Evolutionary conservation across 495 filamentous ascomycete genomes (phyloP).

Genomic region (Peziza echinospora): DNA sequence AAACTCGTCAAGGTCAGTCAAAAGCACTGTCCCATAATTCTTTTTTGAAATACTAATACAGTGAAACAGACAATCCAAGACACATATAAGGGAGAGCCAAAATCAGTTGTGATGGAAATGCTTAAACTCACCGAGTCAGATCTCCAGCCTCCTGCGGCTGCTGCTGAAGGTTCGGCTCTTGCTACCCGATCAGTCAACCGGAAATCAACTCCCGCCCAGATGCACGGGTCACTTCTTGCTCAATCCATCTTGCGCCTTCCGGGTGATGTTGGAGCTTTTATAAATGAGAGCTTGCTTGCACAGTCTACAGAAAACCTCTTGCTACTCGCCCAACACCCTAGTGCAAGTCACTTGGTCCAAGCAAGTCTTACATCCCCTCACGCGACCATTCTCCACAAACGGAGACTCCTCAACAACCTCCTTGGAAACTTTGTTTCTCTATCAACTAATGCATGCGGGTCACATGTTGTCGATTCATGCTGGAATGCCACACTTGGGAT

Average conservation of each 20-base stretch:
- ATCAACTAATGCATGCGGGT: conserved; percentile 47
- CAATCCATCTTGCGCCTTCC: conserved; percentile 42
- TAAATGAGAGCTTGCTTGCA: conserved; percentile 24
- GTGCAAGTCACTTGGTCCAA: conserved; percentile 49
- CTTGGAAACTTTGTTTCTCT: conserved; percentile 38
- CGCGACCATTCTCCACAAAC: conserved; percentile 27
- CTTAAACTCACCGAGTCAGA: conserved; percentile 10
- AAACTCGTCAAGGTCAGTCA: conserved; percentile 11
- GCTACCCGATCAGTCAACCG: conserved; percentile 27
- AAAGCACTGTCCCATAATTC: conserved; percentile 1
- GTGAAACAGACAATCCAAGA: conserved; percentile 7
- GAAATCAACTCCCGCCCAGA: conserved; percentile 22
- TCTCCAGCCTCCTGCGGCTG: conserved; percentile 3
- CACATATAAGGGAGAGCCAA: conserved; percentile 8
- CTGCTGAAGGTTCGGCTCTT: conserved; percentile 1
- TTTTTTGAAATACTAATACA: conserved; percentile 1
- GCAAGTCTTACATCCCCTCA: conserved; percentile 37
- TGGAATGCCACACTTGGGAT: conserved; percentile 41
- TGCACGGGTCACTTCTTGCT: conserved; percentile 41
- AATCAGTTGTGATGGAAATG: conserved; percentile 16
- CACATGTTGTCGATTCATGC: conserved; percentile 56
- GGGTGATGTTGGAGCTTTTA: conserved; percentile 32
- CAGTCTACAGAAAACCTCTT: conserved; percentile 23
- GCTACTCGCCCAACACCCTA: conserved; percentile 33
- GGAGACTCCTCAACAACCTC: conserved; percentile 39